These are phyloP conservation scores for Cladorrhinum sp. DNA, from an alignment of 2,329 filamentous ascomycete genomes.

Conservation along the genomic window DNA sequence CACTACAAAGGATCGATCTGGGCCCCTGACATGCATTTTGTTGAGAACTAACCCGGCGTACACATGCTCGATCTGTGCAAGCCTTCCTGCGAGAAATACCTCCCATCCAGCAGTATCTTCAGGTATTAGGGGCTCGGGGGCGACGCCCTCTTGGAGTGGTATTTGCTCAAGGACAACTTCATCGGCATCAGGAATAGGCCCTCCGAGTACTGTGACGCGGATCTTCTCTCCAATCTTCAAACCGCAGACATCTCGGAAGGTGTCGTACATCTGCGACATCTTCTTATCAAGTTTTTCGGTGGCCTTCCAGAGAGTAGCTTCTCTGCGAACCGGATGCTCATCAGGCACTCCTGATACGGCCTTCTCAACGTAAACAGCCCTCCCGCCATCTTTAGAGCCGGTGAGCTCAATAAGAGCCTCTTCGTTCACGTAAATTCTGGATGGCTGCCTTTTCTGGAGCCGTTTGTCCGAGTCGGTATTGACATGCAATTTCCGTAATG, in stretches of 20 bases:
- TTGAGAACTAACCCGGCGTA: slow-evolving; percentile 70
- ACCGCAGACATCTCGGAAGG: slow-evolving; percentile 68
- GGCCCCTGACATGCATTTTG: slow-evolving; percentile 52
- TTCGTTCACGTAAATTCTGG: slow-evolving; percentile 47
- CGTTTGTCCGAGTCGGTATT: slow-evolving; percentile 26
- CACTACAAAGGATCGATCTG: slow-evolving; percentile 60
- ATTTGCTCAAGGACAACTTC: slow-evolving; percentile 61
- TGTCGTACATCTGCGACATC: slow-evolving; percentile 69
- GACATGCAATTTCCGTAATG: slow-evolving; percentile 28
- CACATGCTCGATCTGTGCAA: slow-evolving; percentile 58
- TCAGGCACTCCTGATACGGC: slow-evolving; percentile 15
- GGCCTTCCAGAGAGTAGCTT: slow-evolving; percentile 50
- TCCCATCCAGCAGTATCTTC: slow-evolving; percentile 39
- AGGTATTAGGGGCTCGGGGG: slow-evolving; percentile 31
- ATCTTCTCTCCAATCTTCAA: slow-evolving; percentile 69
- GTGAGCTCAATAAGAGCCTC: slow-evolving; percentile 46
- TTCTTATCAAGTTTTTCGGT: slow-evolving; percentile 61
- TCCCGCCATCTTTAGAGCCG: slow-evolving; percentile 42
- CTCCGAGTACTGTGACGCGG: slow-evolving; percentile 55
- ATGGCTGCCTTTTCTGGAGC: slow-evolving; percentile 36
- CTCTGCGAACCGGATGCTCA: slow-evolving; percentile 31
- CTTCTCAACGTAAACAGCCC: slow-evolving; percentile 30
- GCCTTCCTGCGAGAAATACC: slow-evolving; percentile 31
- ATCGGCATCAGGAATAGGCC: slow-evolving; percentile 51
- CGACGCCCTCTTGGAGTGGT: slow-evolving; percentile 38